These are phyloP conservation scores for Warburgia ugandensis DNA, from an alignment of 164 flowering plant species.

Conservation along the genomic window DNA sequence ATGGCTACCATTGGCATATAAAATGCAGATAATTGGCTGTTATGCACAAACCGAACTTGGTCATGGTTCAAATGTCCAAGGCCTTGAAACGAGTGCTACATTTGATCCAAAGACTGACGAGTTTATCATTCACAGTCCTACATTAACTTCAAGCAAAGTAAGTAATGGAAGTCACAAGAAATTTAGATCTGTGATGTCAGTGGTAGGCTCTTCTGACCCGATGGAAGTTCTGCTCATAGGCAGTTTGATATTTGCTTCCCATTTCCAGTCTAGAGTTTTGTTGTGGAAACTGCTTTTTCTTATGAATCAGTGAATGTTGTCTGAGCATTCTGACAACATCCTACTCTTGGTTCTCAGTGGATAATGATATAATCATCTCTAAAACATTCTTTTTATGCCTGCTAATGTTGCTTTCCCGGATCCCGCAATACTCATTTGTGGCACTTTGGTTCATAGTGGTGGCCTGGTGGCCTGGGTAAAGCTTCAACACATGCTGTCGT, in stretches of 20 bases:
- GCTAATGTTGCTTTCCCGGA: background rate
- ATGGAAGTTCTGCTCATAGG: too few species aligned
- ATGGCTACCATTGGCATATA: conserved; percentile 92
- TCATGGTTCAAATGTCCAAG: conserved; percentile 99
- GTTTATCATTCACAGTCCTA: conserved; percentile 85
- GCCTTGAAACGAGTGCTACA: conserved; percentile 96
- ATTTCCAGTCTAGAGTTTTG: background rate
- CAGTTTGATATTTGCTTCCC: background rate
- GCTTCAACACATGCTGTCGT: conserved; percentile 88
- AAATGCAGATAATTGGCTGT: conserved; percentile 97
- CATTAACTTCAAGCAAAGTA: conserved; percentile 92
- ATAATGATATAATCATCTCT: too few species aligned
- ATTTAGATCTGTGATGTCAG: too few species aligned
- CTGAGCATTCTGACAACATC: too few species aligned
- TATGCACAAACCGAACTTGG: conserved; percentile 99
- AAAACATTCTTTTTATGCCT: too few species aligned
- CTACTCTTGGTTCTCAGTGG: too few species aligned
- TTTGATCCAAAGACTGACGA: conserved; percentile 87
- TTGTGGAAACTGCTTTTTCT: too few species aligned
- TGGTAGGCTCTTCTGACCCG: too few species aligned
- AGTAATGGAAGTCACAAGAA: conserved; percentile 23
- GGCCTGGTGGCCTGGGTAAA: conserved; percentile 99
- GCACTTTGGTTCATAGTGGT: conserved; percentile 54
- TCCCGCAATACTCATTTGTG: background rate
- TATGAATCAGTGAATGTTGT: too few species aligned